phyloP scores from a whole-genome alignment of 352 stramenopile genomes.

The Globisporangium cederbergense region DNA sequence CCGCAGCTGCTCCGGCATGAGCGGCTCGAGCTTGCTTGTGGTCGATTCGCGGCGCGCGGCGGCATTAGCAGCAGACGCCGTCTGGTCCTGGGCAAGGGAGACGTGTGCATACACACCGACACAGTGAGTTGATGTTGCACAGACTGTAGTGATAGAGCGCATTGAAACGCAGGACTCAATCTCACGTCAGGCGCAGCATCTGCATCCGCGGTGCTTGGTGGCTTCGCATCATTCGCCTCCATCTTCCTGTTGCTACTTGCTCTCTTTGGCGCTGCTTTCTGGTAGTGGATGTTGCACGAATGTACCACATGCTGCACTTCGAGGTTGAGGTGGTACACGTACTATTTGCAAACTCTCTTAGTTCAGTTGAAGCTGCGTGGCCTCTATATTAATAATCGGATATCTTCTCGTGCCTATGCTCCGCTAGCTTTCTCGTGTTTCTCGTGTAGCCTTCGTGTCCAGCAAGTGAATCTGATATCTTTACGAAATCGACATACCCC shows the following conservation, averaged over 20 bases:
- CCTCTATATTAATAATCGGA: not conserved
- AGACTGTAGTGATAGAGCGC: too few species aligned
- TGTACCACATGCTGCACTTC: not conserved
- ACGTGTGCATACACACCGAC: not conserved
- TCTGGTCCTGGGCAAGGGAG: not conserved
- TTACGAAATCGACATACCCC: not conserved
- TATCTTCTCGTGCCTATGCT: not conserved
- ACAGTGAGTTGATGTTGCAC: not conserved
- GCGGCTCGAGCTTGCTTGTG: constrained; percentile 28
- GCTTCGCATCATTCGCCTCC: constrained; percentile 1
- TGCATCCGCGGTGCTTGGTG: not conserved
- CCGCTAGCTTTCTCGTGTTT: not conserved
- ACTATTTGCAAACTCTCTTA: not conserved
- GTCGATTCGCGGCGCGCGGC: not conserved
- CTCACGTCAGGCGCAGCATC: not conserved
- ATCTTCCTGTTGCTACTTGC: not conserved
- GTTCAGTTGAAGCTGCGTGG: not conserved
- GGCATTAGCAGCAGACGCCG: not conserved
- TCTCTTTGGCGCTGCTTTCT: not conserved
- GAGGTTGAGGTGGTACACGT: constrained; percentile 1
- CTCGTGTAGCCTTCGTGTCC: not conserved
- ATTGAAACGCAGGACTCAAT: not conserved
- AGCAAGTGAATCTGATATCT: not conserved
- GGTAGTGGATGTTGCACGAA: constrained; percentile 3
- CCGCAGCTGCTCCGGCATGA: constrained; percentile 37